Percentiles rank a stretch among this genome's conserved stretches.
These are phyloP conservation scores for Linum usitatissimum DNA, from an alignment of 345 rosid genomes.

Conservation along the genomic window DNA sequence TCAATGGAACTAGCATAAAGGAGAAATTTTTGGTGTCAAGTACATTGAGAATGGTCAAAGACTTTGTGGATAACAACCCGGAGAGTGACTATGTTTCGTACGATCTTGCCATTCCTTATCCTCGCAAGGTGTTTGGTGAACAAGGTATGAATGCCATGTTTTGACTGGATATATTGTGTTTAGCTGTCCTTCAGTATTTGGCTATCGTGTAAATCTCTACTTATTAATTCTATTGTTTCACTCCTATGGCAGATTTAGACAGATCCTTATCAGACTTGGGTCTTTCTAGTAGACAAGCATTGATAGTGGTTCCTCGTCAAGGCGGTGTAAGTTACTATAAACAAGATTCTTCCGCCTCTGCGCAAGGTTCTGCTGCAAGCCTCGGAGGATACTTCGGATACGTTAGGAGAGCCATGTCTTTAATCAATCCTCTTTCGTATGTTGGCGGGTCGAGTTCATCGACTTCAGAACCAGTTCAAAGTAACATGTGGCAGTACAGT, in stretches of 20 bases:
- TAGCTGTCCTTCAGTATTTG: not conserved
- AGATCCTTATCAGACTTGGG: constrained; percentile 61
- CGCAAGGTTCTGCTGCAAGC: constrained; percentile 23
- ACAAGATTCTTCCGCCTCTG: constrained; percentile 30
- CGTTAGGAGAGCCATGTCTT: constrained; percentile 46
- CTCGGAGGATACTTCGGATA: constrained; percentile 58
- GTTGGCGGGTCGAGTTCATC: constrained; percentile 43
- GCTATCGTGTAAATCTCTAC: not conserved
- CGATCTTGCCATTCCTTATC: constrained; percentile 82
- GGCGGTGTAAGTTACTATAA: constrained; percentile 25
- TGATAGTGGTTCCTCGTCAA: constrained; percentile 59
- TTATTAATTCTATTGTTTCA: not conserved
- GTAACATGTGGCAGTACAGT: constrained; percentile 36
- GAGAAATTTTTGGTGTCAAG: constrained; percentile 56
- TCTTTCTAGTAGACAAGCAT: constrained; percentile 69
- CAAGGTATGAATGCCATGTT: constrained; percentile 44
- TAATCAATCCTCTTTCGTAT: constrained; percentile 70
- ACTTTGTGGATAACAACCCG: constrained; percentile 56
- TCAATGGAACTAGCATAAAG: constrained; percentile 49
- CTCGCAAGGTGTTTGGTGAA: constrained; percentile 66
- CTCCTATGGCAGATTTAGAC: constrained; percentile 46
- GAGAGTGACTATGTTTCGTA: constrained; percentile 35
- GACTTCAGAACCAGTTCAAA: constrained; percentile 33
- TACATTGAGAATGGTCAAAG: constrained; percentile 53
- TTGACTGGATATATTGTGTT: not conserved